Evolutionary conservation across 176 grass and related monocot genomes (phyloP).

Genomic region (Phoenix roebelenii): DNA sequence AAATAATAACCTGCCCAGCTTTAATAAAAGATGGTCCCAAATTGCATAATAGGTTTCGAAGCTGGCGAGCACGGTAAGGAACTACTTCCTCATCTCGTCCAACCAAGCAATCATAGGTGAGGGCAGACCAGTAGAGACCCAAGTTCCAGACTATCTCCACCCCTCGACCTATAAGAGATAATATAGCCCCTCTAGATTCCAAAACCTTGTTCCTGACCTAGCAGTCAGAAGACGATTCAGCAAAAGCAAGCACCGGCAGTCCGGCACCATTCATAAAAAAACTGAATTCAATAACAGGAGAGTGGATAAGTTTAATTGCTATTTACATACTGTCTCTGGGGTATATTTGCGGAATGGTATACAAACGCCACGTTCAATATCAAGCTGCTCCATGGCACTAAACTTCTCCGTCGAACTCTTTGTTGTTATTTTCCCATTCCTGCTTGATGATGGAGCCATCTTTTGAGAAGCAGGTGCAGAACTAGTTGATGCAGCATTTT

Average conservation of each 20-base stretch:
- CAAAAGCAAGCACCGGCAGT: not conserved
- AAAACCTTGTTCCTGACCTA: conserved; percentile 90
- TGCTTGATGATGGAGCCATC: conserved; percentile 16
- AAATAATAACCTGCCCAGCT: conserved; percentile 74
- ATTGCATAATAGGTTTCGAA: conserved; percentile 89
- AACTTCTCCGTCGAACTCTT: conserved; percentile 23
- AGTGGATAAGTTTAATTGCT: too few species aligned
- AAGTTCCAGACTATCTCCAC: conserved; percentile 88
- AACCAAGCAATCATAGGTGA: conserved; percentile 76
- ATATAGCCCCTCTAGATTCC: conserved; percentile 74
- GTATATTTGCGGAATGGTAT: conserved; percentile 84
- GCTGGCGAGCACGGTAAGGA: conserved; percentile 82
- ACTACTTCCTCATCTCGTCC: conserved; percentile 92
- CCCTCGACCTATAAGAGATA: conserved; percentile 76
- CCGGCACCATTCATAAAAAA: too few species aligned
- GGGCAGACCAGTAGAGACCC: conserved; percentile 86
- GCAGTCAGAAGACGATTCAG: conserved; percentile 3
- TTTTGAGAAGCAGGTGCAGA: conserved; percentile 23
- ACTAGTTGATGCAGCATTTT: conserved; percentile 33
- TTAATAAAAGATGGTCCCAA: conserved; percentile 97
- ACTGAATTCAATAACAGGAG: too few species aligned
- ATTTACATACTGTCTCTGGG: conserved; percentile 50
- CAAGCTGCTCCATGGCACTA: conserved; percentile 91
- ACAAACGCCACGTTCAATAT: conserved; percentile 93
- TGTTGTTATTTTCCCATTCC: conserved; percentile 14